phyloP scores from a whole-genome alignment of 495 filamentous ascomycete genomes.

The Penicillium macrosclerotiorum region DNA sequence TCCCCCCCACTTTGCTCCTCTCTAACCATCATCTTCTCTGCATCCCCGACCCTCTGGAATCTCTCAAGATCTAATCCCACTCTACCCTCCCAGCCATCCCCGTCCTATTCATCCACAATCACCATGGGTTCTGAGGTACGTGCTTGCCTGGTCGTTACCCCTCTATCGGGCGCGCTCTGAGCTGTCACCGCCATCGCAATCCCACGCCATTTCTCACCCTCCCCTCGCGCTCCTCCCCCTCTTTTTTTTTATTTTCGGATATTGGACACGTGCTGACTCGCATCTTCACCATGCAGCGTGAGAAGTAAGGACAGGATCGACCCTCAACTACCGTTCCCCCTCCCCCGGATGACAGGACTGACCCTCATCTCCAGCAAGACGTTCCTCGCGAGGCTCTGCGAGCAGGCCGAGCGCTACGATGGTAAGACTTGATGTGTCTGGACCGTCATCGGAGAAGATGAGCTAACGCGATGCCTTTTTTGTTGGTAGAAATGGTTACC shows the following conservation, averaged over 20 bases:
- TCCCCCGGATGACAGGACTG: conserved; percentile 26
- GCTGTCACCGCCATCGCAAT: conserved; percentile 32
- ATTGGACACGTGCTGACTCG: conserved; percentile 22
- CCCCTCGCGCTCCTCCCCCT: conserved; percentile 9
- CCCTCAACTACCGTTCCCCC: conserved; percentile 15
- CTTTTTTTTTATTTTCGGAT: conserved; percentile 4
- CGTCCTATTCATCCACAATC: conserved; percentile 10
- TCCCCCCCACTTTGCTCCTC: conserved; percentile 28
- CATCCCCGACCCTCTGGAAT: conserved; percentile 17
- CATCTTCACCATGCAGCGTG: conserved; percentile 59
- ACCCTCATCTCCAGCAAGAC: conserved; percentile 81
- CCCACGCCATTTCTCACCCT: conserved; percentile 26
- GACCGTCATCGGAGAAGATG: background rate
- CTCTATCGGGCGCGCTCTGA: conserved; percentile 38
- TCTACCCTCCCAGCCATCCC: background rate
- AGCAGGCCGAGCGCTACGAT: conserved; percentile 99
- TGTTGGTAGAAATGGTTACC: conserved; percentile 86
- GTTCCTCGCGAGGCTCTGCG: conserved; percentile 98
- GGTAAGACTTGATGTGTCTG: conserved; percentile 54
- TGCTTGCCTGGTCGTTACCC: conserved; percentile 34
- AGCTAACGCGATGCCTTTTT: conserved; percentile 22
- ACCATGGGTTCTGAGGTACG: conserved; percentile 52
- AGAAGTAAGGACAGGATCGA: conserved; percentile 62
- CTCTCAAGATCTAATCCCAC: conserved; percentile 13
- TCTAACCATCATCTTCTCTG: conserved; percentile 27